A percentile compares a stretch with the other conserved stretches of the same genome.
Evolutionary conservation across 2,329 filamentous ascomycete species (phyloP).

Genomic region (Xylaria sp.): DNA sequence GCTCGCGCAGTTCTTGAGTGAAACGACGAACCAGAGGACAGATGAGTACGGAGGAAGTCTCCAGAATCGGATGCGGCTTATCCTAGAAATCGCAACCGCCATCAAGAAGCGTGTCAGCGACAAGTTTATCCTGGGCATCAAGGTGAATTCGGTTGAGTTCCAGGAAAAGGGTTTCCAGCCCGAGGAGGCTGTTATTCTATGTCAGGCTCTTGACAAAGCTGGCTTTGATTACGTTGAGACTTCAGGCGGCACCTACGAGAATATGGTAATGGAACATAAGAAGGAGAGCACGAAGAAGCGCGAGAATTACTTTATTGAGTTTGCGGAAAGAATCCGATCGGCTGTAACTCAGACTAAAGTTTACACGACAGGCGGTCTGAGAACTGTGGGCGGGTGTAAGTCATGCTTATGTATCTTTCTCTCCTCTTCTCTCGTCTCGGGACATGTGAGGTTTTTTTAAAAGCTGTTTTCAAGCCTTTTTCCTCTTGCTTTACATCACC

Average conservation of each 20-base stretch:
- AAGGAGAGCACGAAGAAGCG: slow-evolving; percentile 58
- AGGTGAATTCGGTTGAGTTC: slow-evolving; percentile 62
- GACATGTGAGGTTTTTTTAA: too few species aligned
- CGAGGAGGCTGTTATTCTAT: slow-evolving; percentile 55
- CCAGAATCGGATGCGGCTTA: slow-evolving; percentile 54
- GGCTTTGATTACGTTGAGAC: slow-evolving; percentile 63
- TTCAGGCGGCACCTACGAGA: slow-evolving; percentile 63
- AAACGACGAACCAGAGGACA: slow-evolving; percentile 56
- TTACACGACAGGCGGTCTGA: slow-evolving; percentile 61
- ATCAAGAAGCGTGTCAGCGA: slow-evolving; percentile 41
- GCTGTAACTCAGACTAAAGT: slow-evolving; percentile 53
- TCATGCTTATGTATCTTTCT: background rate
- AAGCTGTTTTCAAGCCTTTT: background rate
- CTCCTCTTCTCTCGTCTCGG: too few species aligned
- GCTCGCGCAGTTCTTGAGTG: slow-evolving; percentile 60
- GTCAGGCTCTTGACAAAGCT: slow-evolving; percentile 53
- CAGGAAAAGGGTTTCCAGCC: slow-evolving; percentile 55
- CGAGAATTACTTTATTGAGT: slow-evolving; percentile 63
- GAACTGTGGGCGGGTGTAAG: slow-evolving; percentile 51
- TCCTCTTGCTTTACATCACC: background rate
- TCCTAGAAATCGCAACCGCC: slow-evolving; percentile 56
- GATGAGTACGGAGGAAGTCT: slow-evolving; percentile 63
- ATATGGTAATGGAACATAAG: slow-evolving; percentile 55
- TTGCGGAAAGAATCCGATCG: slow-evolving; percentile 55
- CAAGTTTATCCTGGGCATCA: slow-evolving; percentile 57